Conservation (phyloP, 2,329 filamentous ascomycete genomes). For the Phyllachora maydis region DNA sequence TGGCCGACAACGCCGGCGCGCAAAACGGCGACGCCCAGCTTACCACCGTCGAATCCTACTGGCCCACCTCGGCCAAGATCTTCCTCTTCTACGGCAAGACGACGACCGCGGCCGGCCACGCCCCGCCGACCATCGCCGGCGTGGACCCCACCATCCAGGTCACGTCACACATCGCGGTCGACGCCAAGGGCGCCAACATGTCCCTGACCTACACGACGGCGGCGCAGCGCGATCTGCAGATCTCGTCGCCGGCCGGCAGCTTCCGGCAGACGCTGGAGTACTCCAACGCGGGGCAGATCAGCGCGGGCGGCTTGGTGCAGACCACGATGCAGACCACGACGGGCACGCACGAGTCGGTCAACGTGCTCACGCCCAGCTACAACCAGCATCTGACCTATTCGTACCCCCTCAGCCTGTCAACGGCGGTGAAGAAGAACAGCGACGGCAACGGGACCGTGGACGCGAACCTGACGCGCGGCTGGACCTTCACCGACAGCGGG, state of each 20-base stretch:
- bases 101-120: conserved; percentile 22
- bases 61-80: conserved; percentile 57
- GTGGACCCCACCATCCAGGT: conserved; percentile 22
- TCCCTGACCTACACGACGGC: conserved; percentile 34
- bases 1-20: conserved; percentile 36
- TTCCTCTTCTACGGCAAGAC: conserved; percentile 46
- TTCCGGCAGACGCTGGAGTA: conserved; percentile 38
- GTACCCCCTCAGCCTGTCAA: not conserved
- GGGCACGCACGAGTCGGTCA: conserved; percentile 7
- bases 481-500: not conserved
- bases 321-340: conserved; percentile 9
- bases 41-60: conserved; percentile 37
- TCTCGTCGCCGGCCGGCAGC: conserved; percentile 28
- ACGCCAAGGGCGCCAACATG: conserved; percentile 29
- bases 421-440: not conserved
- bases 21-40: conserved; percentile 22
- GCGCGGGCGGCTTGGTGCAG: conserved; percentile 16
- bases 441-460: not conserved
- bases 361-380: not conserved
- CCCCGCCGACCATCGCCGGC: conserved; percentile 9
- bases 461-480: not conserved
- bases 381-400: conserved; percentile 1
- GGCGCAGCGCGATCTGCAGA: conserved; percentile 29
- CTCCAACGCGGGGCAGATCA: conserved; percentile 24
- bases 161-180: conserved; percentile 20